These are phyloP conservation scores for Lactuca saligna DNA, from an alignment of 129 eudicot species.

Conservation along the genomic window DNA sequence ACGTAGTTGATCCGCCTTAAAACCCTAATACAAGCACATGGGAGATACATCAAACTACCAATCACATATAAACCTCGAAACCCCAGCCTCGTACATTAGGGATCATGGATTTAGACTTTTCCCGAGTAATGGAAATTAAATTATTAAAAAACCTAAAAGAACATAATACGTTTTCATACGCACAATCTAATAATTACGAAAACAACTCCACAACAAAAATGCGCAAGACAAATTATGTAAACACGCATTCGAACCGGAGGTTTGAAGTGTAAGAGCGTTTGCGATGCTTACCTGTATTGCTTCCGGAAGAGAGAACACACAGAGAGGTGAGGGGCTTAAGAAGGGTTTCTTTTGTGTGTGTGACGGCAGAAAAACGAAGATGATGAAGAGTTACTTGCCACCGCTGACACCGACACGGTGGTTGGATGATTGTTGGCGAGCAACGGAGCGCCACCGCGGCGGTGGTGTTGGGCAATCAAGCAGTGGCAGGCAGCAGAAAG, in stretches of 20 bases:
- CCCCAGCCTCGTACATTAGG: background rate
- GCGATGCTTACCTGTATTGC: constrained; percentile 11
- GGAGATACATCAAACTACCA: background rate
- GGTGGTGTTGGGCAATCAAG: constrained; percentile 31
- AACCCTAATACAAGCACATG: constrained; percentile 26
- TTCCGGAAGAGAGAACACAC: background rate
- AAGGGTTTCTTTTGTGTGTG: constrained; percentile 8
- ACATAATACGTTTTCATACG: background rate
- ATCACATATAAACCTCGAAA: constrained; percentile 18
- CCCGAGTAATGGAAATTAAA: constrained; percentile 8
- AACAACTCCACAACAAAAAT: constrained; percentile 8
- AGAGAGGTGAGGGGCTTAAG: constrained; percentile 16
- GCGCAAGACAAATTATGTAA: constrained; percentile 10
- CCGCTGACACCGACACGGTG: constrained; percentile 33
- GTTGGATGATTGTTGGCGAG: constrained; percentile 17
- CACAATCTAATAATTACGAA: constrained; percentile 10
- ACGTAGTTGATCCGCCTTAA: constrained; percentile 20
- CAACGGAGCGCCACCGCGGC: constrained; percentile 35
- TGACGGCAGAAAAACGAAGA: constrained; percentile 1
- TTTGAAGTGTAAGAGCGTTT: constrained; percentile 8
- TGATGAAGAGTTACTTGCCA: constrained; percentile 15
- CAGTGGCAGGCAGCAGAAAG: constrained; percentile 24
- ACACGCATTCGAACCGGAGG: constrained; percentile 11
- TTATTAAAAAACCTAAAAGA: constrained; percentile 21
- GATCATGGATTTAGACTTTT: constrained; percentile 1